Evolutionary conservation across 2,329 filamentous ascomycete genomes (phyloP).

Genomic region (Pestalotiopsis sp.): DNA sequence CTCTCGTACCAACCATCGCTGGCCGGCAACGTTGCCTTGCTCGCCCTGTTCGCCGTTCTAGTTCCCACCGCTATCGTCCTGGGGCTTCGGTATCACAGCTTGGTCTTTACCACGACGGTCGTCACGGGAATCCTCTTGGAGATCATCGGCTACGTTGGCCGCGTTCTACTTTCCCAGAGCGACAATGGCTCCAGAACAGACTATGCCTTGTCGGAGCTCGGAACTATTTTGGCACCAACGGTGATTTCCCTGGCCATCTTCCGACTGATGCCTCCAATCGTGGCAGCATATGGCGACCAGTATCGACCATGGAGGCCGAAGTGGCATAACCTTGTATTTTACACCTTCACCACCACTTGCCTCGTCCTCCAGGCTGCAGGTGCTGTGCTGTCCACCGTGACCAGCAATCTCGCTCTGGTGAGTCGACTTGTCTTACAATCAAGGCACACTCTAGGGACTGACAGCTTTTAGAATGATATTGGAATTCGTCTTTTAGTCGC

Average conservation of each 20-base stretch:
- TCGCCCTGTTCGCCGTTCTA: conserved; percentile 42
- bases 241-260: conserved; percentile 48
- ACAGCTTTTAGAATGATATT: conserved; percentile 23
- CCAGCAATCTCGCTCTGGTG: conserved; percentile 37
- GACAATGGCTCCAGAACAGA: conserved; percentile 34
- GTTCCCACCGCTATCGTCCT: conserved; percentile 39
- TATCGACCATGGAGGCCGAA: conserved; percentile 37
- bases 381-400: conserved; percentile 39
- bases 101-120: conserved; percentile 42
- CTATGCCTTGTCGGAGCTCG: conserved; percentile 48
- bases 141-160: conserved; percentile 48
- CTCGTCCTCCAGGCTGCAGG: conserved; percentile 43
- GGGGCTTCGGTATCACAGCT: conserved; percentile 42
- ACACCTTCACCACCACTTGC: conserved; percentile 20
- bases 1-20: conserved; percentile 37
- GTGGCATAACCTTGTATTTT: conserved; percentile 33
- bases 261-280: conserved; percentile 46
- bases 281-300: conserved; percentile 48
- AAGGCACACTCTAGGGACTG: conserved; percentile 25
- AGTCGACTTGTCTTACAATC: conserved; percentile 19
- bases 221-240: conserved; percentile 49
- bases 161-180: conserved; percentile 40
- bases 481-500: conserved; percentile 43
- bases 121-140: conserved; percentile 45
- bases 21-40: conserved; percentile 42